These are phyloP conservation scores for Echites panduratus DNA, from an alignment of 257 asterid species.

Conservation along the genomic window DNA sequence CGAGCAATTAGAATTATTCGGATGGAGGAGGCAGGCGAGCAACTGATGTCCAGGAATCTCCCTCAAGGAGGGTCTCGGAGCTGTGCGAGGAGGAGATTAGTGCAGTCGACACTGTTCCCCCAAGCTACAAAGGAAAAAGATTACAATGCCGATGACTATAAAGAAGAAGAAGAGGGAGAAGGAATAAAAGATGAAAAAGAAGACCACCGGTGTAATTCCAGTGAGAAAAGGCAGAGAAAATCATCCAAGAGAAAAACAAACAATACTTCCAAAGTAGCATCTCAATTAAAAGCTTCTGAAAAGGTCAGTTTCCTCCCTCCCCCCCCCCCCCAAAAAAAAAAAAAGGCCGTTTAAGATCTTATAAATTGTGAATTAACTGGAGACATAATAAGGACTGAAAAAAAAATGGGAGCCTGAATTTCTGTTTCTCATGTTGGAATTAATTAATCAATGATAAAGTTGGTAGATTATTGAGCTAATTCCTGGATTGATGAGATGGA, in stretches of 20 bases:
- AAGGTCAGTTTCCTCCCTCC: constrained; percentile 31
- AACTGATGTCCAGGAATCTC: constrained; percentile 1
- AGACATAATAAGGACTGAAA: background rate
- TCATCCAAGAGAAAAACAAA: constrained; percentile 27
- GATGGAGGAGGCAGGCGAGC: constrained; percentile 17
- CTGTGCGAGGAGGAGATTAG: constrained; percentile 49
- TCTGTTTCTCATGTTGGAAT: background rate
- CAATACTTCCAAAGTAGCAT: constrained; percentile 27
- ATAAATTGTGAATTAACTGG: background rate
- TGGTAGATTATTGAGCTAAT: background rate
- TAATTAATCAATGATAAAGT: too few species aligned
- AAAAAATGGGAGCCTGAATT: background rate
- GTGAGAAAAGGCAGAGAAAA: constrained; percentile 32
- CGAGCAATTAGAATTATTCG: background rate
- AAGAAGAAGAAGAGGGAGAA: constrained; percentile 14
- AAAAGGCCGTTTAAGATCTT: background rate
- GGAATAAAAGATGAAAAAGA: constrained; percentile 35
- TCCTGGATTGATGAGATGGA: too few species aligned
- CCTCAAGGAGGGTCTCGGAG: constrained; percentile 34
- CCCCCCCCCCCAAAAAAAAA: too few species aligned
- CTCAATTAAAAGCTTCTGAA: constrained; percentile 31
- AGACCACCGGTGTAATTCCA: constrained; percentile 34
- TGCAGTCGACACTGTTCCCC: constrained; percentile 68
- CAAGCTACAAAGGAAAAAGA: constrained; percentile 28
- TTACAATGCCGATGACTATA: constrained; percentile 18